A percentile compares a stretch with the other conserved stretches of the same genome.
These are phyloP conservation scores for Warburgia ugandensis DNA, from an alignment of 164 flowering plant genomes.

Conservation along the genomic window DNA sequence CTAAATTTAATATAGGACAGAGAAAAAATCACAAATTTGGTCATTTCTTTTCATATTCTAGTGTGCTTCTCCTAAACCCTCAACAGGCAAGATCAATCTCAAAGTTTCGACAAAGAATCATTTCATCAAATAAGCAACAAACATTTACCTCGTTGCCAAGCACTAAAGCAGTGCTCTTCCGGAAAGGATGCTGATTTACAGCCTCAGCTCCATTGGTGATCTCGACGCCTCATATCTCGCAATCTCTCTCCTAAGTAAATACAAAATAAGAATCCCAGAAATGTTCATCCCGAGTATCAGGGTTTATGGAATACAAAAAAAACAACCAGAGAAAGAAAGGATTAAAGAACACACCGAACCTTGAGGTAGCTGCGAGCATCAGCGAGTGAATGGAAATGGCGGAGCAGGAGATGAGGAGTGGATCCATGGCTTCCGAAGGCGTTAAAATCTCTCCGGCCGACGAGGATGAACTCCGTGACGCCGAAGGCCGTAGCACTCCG, in stretches of 20 bases:
- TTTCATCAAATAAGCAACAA: too few relatives aligned
- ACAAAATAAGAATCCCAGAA: background rate
- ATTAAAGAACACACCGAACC: too few relatives aligned
- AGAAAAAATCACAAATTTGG: too few relatives aligned
- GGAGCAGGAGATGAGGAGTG: conserved; percentile 71
- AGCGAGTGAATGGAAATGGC: conserved; percentile 80
- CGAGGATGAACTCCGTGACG: conserved; percentile 74
- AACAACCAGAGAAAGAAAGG: background rate
- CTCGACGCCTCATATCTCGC: conserved; percentile 97
- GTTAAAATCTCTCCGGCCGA: conserved; percentile 95
- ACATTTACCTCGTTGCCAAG: conserved; percentile 80
- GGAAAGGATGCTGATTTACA: conserved; percentile 83
- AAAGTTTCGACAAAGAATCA: too few relatives aligned
- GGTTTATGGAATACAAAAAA: background rate
- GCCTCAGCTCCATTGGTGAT: conserved; percentile 64
- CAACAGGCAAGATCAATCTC: too few relatives aligned
- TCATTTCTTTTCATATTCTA: too few relatives aligned
- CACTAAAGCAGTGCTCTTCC: conserved; percentile 75
- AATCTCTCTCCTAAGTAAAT: conserved; percentile 62
- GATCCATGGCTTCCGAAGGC: conserved; percentile 97
- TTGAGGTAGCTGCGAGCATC: conserved; percentile 74
- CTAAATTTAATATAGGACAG: too few relatives aligned
- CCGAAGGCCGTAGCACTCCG: conserved; percentile 97
- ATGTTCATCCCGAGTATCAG: background rate
- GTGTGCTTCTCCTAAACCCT: too few relatives aligned